A percentile compares a stretch with the other conserved stretches of the same genome.
Evolutionary conservation across 768 basidiomycete species (phyloP).

Genomic region (Tylopilus vinaceipallidus): DNA sequence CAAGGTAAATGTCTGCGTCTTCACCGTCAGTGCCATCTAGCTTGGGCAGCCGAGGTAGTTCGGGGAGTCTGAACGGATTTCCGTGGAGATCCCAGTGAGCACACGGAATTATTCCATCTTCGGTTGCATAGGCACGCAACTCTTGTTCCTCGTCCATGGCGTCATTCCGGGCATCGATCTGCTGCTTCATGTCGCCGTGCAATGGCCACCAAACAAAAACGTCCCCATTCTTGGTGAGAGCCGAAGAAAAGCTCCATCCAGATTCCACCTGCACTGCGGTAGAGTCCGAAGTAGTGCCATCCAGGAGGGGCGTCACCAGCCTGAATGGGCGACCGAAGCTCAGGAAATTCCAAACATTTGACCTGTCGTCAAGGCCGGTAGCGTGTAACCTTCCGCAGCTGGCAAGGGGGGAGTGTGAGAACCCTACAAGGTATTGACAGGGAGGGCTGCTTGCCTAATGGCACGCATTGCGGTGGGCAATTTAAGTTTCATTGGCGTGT

Average conservation of each 20-base stretch:
- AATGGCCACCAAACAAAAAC: constrained; percentile 78
- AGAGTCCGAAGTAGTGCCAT: constrained; percentile 44
- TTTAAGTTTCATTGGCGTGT: constrained; percentile 53
- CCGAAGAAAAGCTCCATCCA: constrained; percentile 78
- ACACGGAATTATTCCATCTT: constrained; percentile 54
- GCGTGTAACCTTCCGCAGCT: constrained; percentile 82
- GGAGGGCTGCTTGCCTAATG: constrained; percentile 53
- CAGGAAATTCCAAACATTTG: constrained; percentile 70
- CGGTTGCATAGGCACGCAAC: constrained; percentile 30
- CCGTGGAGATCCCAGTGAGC: constrained; percentile 53
- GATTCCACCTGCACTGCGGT: constrained; percentile 65
- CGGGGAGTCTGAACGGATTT: constrained; percentile 58
- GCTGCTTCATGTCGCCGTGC: constrained; percentile 39
- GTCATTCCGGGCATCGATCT: constrained; percentile 38
- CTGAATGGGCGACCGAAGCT: constrained; percentile 80
- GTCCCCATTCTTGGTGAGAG: constrained; percentile 69
- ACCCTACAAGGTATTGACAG: background rate
- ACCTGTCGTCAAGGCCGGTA: constrained; percentile 56
- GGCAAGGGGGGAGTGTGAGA: constrained; percentile 14
- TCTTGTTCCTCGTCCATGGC: constrained; percentile 46
- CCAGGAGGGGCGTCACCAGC: constrained; percentile 41
- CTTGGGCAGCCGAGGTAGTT: constrained; percentile 58
- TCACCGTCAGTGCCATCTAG: constrained; percentile 31
- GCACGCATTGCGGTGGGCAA: constrained; percentile 58
- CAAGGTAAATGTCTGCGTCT: constrained; percentile 44